These are phyloP conservation scores for Geotrichum cucujoidarum DNA, from an alignment of 1,139 yeast genomes.

Conservation along the genomic window DNA sequence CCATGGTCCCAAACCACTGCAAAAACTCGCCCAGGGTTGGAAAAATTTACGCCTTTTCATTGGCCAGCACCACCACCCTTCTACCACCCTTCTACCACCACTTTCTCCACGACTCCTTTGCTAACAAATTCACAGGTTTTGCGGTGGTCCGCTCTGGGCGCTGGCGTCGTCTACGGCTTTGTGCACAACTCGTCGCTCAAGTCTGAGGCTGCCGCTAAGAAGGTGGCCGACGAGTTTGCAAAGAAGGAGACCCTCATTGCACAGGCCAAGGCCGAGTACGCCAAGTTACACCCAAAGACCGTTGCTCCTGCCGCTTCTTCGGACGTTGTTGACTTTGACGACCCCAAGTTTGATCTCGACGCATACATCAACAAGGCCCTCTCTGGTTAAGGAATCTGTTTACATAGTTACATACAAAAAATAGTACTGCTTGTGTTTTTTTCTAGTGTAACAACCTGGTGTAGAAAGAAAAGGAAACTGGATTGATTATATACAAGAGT, in stretches of 20 bases:
- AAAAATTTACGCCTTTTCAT: constrained; percentile 14
- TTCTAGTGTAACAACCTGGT: too few relatives aligned
- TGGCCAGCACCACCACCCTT: constrained; percentile 5
- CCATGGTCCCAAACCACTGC: neutral
- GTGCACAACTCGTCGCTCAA: constrained; percentile 72
- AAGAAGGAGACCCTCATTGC: constrained; percentile 71
- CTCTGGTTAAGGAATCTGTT: constrained; percentile 26
- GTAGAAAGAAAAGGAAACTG: too few relatives aligned
- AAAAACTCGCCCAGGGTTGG: constrained; percentile 3
- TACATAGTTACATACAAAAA: too few relatives aligned
- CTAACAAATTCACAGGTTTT: constrained; percentile 48
- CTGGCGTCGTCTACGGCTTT: constrained; percentile 88
- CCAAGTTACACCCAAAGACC: constrained; percentile 56
- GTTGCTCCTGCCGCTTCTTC: constrained; percentile 34
- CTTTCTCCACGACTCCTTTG: neutral
- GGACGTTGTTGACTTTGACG: constrained; percentile 61
- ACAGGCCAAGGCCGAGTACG: constrained; percentile 85
- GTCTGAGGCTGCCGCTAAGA: constrained; percentile 52
- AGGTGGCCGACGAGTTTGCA: constrained; percentile 55
- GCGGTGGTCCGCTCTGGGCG: constrained; percentile 88
- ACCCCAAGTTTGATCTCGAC: constrained; percentile 83
- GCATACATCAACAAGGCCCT: constrained; percentile 37
- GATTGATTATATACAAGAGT: neutral
- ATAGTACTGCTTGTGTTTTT: too few relatives aligned
- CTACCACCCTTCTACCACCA: neutral